Evolutionary conservation across 352 stramenopile species (phyloP), one percentile per base, ranked within the genome.

Genomic region (Phytopythium mirpurense): DNA sequence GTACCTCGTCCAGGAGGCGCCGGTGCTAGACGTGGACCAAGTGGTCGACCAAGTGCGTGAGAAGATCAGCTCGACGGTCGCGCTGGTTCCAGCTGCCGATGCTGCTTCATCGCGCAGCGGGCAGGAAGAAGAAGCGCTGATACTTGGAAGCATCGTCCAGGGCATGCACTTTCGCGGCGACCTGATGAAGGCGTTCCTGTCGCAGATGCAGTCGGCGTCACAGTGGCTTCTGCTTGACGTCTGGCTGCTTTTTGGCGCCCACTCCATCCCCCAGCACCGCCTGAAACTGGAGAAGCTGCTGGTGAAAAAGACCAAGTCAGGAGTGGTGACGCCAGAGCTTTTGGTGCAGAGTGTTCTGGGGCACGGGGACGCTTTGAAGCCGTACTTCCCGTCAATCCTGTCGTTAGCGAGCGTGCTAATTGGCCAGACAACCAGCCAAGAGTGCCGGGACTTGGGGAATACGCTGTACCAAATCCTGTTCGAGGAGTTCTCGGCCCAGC

Each of bases 1-100:
- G 46, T 87, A 85, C 48, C 67, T 87, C 24, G 63, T 87, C 0
- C 71, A 85, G 55, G 70, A 81, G 42, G 62, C 71, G 3, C 69
- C 76, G 2, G 55, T 38, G 12, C 47, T 49, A 0, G 59, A 81
- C 21, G 56, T 78, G 3, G 65, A 77, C 6, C 50, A 66, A 32
- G 75, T 83, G 12, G 62, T 66, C 12, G 60, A 63, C 27, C 54
- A 78, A 21, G 36, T 87, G 19, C 59, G 71, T 0, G 71, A 83
- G 3, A 85, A 85, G 31, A 32, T 87, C 19, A 85, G 74, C 46
- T 56, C 59, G n/a, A 67, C 66, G 12, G 43, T 83, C 1, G 48
- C 62, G 9, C 74, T 80, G 27, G 34, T 24, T 8, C 14, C 31
- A 12, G 15, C 11, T 3, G 19, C 24, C 15, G 31, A 26, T 5